Percentiles rank a stretch among this genome's conserved stretches.
Conservation (phyloP, 2,329 filamentous ascomycete species). For the Fusarium udum region DNA sequence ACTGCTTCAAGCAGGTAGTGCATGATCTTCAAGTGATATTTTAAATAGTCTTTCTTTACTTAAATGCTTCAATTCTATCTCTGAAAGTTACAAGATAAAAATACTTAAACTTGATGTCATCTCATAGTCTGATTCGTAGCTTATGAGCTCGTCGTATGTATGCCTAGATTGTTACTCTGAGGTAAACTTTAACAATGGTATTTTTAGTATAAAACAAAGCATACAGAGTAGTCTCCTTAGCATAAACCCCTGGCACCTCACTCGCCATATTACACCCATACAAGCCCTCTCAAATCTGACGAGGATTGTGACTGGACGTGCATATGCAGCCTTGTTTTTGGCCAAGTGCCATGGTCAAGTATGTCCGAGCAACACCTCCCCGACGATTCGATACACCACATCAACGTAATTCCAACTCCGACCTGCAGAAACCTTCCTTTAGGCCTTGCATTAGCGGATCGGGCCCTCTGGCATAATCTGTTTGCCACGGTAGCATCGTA, state of each 20-base stretch:
- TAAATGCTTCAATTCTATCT: background rate
- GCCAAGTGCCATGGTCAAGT: background rate
- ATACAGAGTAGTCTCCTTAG: too few relatives aligned
- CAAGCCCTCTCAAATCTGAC: too few relatives aligned
- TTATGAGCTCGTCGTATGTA: too few relatives aligned
- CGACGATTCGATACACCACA: background rate
- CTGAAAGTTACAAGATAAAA: fast-evolving
- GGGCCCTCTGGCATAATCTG: background rate
- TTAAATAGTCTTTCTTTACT: background rate
- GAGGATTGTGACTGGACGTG: background rate
- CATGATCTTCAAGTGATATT: fast-evolving
- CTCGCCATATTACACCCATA: background rate
- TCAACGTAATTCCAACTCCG: background rate
- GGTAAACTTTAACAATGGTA: fast-evolving
- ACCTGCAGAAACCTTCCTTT: background rate
- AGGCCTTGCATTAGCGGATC: background rate
- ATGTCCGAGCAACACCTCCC: background rate
- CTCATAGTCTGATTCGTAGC: fast-evolving
- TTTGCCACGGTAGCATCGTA: background rate
- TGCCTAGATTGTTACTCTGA: fast-evolving
- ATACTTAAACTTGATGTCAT: fast-evolving
- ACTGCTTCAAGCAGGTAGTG: background rate
- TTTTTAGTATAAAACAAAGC: fast-evolving
- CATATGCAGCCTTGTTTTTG: background rate
- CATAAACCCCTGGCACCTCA: background rate